Percentiles rank a stretch among this genome's conserved stretches.
Conservation (phyloP, 192 early-diverging fungal genomes). For the Coemansia furcata region DNA sequence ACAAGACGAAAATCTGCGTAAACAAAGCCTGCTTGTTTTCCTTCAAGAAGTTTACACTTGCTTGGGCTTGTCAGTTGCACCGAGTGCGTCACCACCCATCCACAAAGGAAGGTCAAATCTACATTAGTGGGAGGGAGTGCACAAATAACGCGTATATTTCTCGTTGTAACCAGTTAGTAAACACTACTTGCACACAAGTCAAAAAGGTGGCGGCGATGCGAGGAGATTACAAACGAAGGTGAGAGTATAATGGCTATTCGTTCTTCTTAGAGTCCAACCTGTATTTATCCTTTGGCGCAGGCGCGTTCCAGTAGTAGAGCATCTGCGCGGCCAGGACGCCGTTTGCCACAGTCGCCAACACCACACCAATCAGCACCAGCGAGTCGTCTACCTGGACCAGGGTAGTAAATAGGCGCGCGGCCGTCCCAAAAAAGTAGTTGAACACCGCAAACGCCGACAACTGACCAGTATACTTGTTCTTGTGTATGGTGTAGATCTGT, state of each 20-base stretch:
- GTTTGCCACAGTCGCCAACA: slow-evolving; percentile 75
- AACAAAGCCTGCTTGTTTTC: background rate
- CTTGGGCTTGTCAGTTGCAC: slow-evolving; percentile 24
- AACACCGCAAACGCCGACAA: slow-evolving; percentile 86
- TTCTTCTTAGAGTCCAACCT: slow-evolving; percentile 52
- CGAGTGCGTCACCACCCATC: slow-evolving; percentile 29
- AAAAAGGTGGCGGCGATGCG: background rate
- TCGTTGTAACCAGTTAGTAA: background rate
- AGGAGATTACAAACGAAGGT: slow-evolving; percentile 1
- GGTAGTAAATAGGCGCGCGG: slow-evolving; percentile 90
- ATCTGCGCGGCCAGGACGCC: slow-evolving; percentile 75
- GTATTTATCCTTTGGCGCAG: slow-evolving; percentile 47
- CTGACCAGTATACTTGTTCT: slow-evolving; percentile 83
- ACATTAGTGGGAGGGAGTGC: slow-evolving; percentile 11
- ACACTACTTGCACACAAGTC: background rate
- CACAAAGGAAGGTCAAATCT: slow-evolving; percentile 42
- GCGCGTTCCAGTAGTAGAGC: slow-evolving; percentile 70
- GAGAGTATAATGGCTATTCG: slow-evolving; percentile 5
- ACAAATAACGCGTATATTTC: background rate
- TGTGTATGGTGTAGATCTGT: slow-evolving; percentile 84
- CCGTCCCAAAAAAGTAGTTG: slow-evolving; percentile 82
- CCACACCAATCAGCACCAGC: slow-evolving; percentile 66
- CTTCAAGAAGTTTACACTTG: slow-evolving; percentile 14
- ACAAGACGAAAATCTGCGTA: background rate
- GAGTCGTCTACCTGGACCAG: slow-evolving; percentile 85